These are phyloP conservation scores for Yamadazyma tumulicola DNA, from an alignment of 805 yeast genomes.

Conservation along the genomic window DNA sequence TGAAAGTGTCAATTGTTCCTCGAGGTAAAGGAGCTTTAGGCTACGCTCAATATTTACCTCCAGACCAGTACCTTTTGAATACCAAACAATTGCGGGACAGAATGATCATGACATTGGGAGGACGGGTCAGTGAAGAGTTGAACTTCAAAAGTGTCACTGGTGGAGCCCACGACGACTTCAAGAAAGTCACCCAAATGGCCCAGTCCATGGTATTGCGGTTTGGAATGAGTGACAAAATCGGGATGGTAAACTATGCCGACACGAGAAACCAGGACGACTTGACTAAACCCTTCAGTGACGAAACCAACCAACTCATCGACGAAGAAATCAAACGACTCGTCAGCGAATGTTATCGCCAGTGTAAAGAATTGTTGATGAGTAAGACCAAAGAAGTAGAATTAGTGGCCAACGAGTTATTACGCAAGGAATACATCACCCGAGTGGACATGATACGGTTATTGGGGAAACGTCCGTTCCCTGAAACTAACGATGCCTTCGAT, in stretches of 20 bases:
- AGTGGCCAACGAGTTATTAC: slow-evolving; percentile 70
- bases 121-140: slow-evolving; percentile 93
- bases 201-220: slow-evolving; percentile 85
- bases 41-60: slow-evolving; percentile 95
- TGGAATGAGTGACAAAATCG: slow-evolving; percentile 88
- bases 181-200: slow-evolving; percentile 92
- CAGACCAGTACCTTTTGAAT: slow-evolving; percentile 78
- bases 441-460: slow-evolving; percentile 73
- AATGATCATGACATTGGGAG: slow-evolving; percentile 97
- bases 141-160: slow-evolving; percentile 90
- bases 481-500: slow-evolving; percentile 84
- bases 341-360: slow-evolving; percentile 59
- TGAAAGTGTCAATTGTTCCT: slow-evolving; percentile 95
- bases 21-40: slow-evolving; percentile 97
- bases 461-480: slow-evolving; percentile 77
- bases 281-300: slow-evolving; percentile 81
- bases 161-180: slow-evolving; percentile 96
- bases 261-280: slow-evolving; percentile 49
- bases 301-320: slow-evolving; percentile 64
- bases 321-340: slow-evolving; percentile 65
- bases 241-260: slow-evolving; percentile 41
- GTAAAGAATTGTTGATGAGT: slow-evolving; percentile 54
- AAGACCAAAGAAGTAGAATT: slow-evolving; percentile 58
- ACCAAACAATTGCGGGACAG: slow-evolving; percentile 79
- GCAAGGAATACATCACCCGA: slow-evolving; percentile 76